phyloP scores from a whole-genome alignment of 2,329 filamentous ascomycete species.

The Chaetomium sp. region DNA sequence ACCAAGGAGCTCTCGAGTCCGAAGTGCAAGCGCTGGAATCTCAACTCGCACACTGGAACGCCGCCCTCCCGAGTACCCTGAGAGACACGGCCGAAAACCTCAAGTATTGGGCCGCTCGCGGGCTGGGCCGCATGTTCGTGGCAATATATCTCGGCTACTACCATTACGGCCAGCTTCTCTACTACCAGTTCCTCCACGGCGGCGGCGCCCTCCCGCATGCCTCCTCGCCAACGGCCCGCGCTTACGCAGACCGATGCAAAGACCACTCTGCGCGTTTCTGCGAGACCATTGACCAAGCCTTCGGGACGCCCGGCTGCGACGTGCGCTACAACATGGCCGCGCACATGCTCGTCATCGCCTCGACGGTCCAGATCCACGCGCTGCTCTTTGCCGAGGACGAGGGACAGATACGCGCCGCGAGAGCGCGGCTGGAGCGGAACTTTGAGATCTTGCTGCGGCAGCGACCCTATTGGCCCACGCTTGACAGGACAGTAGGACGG shows the following conservation, averaged over 20 bases:
- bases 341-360: slow-evolving; percentile 3
- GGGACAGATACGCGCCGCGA: not conserved
- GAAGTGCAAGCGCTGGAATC: not conserved
- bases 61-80: not conserved
- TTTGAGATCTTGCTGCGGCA: not conserved
- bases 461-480: not conserved
- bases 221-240: not conserved
- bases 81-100: not conserved
- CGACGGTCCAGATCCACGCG: not conserved
- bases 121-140: not conserved
- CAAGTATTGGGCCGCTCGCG: slow-evolving; percentile 3
- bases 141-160: not conserved
- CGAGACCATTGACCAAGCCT: not conserved
- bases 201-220: not conserved
- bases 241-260: not conserved
- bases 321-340: not conserved
- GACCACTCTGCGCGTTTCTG: slow-evolving; percentile 1
- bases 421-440: not conserved
- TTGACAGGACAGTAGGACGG: not conserved
- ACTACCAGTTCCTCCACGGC: slow-evolving; percentile 7
- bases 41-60: not conserved
- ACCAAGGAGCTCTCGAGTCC: too few species aligned
- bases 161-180: slow-evolving; percentile 6
- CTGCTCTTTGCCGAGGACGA: slow-evolving; percentile 6
- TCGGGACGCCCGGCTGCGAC: not conserved